Evolutionary conservation across 805 yeast species (phyloP).

Genomic region (Starmerella geochares): DNA sequence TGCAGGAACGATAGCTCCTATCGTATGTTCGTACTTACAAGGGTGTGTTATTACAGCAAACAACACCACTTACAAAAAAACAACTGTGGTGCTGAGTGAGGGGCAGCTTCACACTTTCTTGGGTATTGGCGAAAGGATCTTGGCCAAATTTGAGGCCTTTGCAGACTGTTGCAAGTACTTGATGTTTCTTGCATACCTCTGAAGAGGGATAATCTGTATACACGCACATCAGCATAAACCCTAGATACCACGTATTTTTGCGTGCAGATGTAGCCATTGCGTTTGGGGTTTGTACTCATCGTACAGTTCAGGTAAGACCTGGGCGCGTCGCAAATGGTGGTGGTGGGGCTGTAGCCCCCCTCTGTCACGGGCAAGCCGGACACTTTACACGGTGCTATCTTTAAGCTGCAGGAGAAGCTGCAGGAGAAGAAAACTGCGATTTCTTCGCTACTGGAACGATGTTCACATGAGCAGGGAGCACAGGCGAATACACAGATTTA

Average conservation of each 20-base stretch:
- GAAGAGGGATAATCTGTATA: not conserved
- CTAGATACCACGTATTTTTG: not conserved
- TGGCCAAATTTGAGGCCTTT: not conserved
- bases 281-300: not conserved
- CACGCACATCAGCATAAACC: not conserved
- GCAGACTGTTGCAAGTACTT: no score
- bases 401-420: no score
- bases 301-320: not conserved
- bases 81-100: no score
- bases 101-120: no score
- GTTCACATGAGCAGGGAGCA: no score
- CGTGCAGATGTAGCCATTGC: not conserved
- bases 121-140: no score
- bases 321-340: not conserved
- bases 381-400: not conserved
- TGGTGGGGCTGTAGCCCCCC: not conserved
- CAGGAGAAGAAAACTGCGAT: no score
- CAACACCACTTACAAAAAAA: no score
- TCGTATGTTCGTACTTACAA: slow-evolving; percentile 5
- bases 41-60: not conserved
- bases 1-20: not conserved
- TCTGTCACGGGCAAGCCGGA: not conserved
- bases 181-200: not conserved
- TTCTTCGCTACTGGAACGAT: no score
- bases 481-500: no score